Evolutionary conservation across 2,329 filamentous ascomycete species (phyloP), one percentile per base, ranked within the genome.

Genomic region (Coniochaeta sp.): DNA sequence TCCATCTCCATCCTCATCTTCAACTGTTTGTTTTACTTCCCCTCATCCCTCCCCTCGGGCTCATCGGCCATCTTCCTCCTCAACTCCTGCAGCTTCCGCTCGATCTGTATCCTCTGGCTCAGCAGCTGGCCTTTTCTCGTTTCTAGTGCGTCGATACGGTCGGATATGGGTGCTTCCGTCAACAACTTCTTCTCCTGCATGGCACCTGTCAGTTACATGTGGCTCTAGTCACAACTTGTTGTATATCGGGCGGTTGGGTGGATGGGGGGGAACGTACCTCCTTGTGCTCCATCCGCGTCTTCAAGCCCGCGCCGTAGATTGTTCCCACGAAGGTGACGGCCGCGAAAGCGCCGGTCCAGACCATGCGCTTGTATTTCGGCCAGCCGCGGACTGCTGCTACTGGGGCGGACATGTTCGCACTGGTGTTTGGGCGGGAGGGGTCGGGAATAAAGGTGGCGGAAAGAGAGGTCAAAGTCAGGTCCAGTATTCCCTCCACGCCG

Each of bases 251-350:
- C n/a, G 27, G 26, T 32, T 26, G 6, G 4, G 20, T 46, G 20
- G 13, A 38, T 35, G 26, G 18, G 10, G n/a, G 14, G 26, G 16
- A 14, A 51, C 55, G 24, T 56, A 63, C 62, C 8, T 54, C 49
- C 35, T 59, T 58, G 42, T 49, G 53, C 51, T 68, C 60, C 13
- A 58, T 53, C 35, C 59, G 58, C 30, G 56, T 57, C 59, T 69
- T 69, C 35, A 69, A 57, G 3, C 60, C 58, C 4, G 67, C 67
- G 31, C 67, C 67, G 52, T 63, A 65, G 22, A 65, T 54, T 5
- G 60, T 61, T 49, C 66, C 66, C 2, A 58, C 59, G 33, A 63
- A 57, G 30, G 60, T 64, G 45, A 65, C 58, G 50, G 61, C 60
- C 10, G 63, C 59, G 8, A 67, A 60, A 30, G 56, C 58, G 22